These are phyloP conservation scores for Tolypocladium tropicale DNA, from an alignment of 2,329 filamentous ascomycete genomes.

Conservation along the genomic window DNA sequence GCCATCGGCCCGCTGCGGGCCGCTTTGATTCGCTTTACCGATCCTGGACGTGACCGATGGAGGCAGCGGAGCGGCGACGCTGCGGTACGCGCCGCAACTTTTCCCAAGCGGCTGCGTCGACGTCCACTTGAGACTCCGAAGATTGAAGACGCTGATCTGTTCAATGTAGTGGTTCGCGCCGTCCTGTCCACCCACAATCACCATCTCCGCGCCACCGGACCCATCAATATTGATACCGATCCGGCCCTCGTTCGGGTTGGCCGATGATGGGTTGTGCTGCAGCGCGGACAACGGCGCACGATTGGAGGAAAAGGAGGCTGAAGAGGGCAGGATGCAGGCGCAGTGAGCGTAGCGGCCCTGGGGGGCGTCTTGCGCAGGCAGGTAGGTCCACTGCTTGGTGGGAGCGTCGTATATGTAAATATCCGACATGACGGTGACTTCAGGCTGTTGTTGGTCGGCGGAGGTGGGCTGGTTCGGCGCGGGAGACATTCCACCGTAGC, in stretches of 20 bases:
- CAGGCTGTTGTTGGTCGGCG: constrained; percentile 53
- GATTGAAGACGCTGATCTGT: constrained; percentile 95
- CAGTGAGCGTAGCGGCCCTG: constrained; percentile 96
- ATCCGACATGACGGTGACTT: constrained; percentile 96
- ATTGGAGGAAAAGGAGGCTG: constrained; percentile 75
- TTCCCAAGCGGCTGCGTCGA: constrained; percentile 78
- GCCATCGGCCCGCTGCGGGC: constrained; percentile 29
- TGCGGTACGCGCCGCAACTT: constrained; percentile 92
- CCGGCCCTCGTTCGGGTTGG: constrained; percentile 77
- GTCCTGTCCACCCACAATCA: constrained; percentile 93
- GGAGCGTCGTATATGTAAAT: constrained; percentile 90
- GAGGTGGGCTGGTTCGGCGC: constrained; percentile 40
- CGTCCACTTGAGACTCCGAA: constrained; percentile 91
- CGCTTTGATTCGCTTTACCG: constrained; percentile 44
- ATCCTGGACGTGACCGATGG: constrained; percentile 55
- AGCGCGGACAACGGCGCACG: constrained; percentile 78
- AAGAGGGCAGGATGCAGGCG: constrained; percentile 82
- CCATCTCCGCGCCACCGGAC: constrained; percentile 88
- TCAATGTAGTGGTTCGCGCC: constrained; percentile 98
- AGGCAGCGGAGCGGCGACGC: constrained; percentile 78
- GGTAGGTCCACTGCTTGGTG: constrained; percentile 73
- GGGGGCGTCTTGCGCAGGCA: constrained; percentile 70
- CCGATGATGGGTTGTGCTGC: constrained; percentile 75
- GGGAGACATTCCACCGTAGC: constrained; percentile 97
- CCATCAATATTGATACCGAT: constrained; percentile 87